phyloP scores from a whole-genome alignment of 2,329 filamentous ascomycete genomes.

The Sporothrix curviconia region DNA sequence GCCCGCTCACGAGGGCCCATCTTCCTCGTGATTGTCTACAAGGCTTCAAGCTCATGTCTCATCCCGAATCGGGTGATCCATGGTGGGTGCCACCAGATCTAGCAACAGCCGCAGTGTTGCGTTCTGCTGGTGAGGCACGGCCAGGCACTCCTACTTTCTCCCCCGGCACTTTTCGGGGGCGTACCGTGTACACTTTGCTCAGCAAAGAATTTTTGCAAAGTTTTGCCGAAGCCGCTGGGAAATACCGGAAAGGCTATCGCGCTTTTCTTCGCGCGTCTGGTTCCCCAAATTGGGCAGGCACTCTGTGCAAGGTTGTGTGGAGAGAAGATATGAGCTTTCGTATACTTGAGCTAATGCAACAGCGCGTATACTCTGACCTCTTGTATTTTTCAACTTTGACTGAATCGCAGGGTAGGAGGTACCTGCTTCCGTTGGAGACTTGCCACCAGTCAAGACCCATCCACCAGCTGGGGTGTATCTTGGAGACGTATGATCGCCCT shows the following conservation, averaged over 20 bases:
- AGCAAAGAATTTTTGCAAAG: slow-evolving; percentile 28
- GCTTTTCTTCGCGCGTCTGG: slow-evolving; percentile 3
- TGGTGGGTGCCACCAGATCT: slow-evolving; percentile 48
- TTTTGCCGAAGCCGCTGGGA: slow-evolving; percentile 19
- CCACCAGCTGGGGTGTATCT: too few species aligned
- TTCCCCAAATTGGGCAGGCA: background rate
- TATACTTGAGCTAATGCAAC: slow-evolving; percentile 45
- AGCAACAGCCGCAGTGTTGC: too few species aligned
- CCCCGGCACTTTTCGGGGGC: background rate
- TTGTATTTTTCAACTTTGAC: slow-evolving; percentile 31
- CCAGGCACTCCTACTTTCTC: background rate
- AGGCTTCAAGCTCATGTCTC: slow-evolving; percentile 48
- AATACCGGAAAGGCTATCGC: slow-evolving; percentile 13
- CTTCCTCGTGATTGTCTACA: slow-evolving; percentile 51
- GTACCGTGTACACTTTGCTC: slow-evolving; percentile 27
- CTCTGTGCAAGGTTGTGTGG: slow-evolving; percentile 31
- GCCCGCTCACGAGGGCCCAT: slow-evolving; percentile 15
- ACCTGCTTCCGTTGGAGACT: slow-evolving; percentile 34
- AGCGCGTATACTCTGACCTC: slow-evolving; percentile 41
- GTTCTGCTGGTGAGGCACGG: background rate
- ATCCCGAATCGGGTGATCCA: slow-evolving; percentile 45
- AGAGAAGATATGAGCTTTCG: slow-evolving; percentile 50
- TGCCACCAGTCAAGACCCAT: background rate
- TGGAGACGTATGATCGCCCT: too few species aligned
- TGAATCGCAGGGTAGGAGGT: slow-evolving; percentile 27